These are phyloP conservation scores for Drechslerella dactyloides DNA, from an alignment of 2,329 filamentous ascomycete species.

Conservation along the genomic window DNA sequence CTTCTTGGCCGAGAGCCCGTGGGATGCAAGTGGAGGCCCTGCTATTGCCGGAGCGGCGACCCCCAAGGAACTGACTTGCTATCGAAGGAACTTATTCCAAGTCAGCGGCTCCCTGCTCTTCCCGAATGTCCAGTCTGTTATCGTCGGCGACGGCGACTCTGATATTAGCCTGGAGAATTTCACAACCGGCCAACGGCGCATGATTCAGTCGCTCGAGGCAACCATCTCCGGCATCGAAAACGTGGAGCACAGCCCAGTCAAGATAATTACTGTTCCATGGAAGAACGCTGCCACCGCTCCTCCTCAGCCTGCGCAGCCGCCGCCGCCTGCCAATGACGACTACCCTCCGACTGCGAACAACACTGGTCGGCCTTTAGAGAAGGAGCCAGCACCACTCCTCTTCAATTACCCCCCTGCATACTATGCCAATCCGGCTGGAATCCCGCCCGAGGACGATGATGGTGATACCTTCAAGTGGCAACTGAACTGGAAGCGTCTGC, in stretches of 20 bases:
- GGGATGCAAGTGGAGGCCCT: conserved; percentile 65
- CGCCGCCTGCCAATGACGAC: conserved; percentile 21
- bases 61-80: conserved; percentile 87
- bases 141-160: conserved; percentile 83
- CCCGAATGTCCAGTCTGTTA: conserved; percentile 76
- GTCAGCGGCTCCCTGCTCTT: conserved; percentile 88
- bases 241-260: conserved; percentile 87
- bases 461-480: conserved; percentile 88
- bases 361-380: conserved; percentile 63
- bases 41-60: conserved; percentile 62
- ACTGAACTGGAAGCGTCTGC: conserved; percentile 89
- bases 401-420: conserved; percentile 70
- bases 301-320: conserved; percentile 59
- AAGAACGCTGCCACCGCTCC: conserved; percentile 85
- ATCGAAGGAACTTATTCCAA: conserved; percentile 92
- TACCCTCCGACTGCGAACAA: conserved; percentile 38
- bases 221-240: conserved; percentile 92
- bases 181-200: conserved; percentile 26
- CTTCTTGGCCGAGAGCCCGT: conserved; percentile 80
- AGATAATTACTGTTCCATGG: conserved; percentile 96
- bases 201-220: conserved; percentile 67
- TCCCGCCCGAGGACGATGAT: conserved; percentile 68
- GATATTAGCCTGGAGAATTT: conserved; percentile 77
- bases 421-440: conserved; percentile 60
- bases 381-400: conserved; percentile 73